Conservation (phyloP, 768 basidiomycete species). For the Tephrocybe rancida region DNA sequence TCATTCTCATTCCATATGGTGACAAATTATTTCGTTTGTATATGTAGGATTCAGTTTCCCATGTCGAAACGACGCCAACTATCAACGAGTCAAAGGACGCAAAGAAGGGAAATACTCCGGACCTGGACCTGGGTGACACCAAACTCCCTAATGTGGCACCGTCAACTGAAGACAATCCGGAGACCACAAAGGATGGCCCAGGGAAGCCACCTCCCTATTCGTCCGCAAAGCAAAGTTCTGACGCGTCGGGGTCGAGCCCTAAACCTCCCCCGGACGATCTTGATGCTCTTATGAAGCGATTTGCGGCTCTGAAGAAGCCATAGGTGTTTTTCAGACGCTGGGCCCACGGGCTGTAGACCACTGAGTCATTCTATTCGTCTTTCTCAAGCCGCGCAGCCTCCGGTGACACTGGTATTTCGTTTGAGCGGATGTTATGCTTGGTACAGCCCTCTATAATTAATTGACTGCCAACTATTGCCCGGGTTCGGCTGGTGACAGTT, state of each 20-base stretch:
- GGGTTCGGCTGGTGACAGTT: no score
- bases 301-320: conserved; percentile 86
- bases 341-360: background rate
- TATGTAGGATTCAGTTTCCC: conserved; percentile 19
- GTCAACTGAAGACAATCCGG: conserved; percentile 44
- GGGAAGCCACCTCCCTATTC: conserved; percentile 24
- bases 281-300: conserved; percentile 74
- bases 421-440: no score
- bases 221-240: conserved; percentile 19
- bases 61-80: conserved; percentile 12
- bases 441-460: no score
- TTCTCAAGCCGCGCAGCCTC: no score
- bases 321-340: no score
- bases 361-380: background rate
- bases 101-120: conserved; percentile 31
- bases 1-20: background rate
- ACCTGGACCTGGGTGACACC: conserved; percentile 18
- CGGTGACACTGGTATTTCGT: no score
- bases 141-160: conserved; percentile 57
- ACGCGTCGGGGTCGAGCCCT: conserved; percentile 26
- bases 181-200: conserved; percentile 20
- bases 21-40: conserved; percentile 3
- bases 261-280: conserved; percentile 65
- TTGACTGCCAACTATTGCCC: no score
- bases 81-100: conserved; percentile 22